Base-by-base conservation (phyloP, 257 asterid genomes). In the Petunia secreta region DNA sequence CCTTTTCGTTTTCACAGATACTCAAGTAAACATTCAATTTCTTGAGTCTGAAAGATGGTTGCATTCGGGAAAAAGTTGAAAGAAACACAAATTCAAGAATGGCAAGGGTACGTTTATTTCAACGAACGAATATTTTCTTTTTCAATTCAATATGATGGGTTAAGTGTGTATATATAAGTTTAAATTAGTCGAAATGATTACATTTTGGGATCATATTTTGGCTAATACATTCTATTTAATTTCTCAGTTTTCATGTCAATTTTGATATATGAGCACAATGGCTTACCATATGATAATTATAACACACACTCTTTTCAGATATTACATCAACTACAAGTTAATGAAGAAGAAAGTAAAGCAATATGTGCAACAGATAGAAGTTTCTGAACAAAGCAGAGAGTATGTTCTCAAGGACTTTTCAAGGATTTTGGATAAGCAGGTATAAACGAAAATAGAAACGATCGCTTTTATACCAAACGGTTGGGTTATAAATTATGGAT, bases 361-460 rank as follows among this genome's bases (percentile, higher is more conserved):
- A 79, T 95, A 95, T 55, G 60, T 89, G 67, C 87, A 85, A 80
- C 99, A 95, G 85, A 92, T 89, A 80, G 89, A 91, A 87, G 82
- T 84, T 79, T 93, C 94, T 68, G 89, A 88, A 75, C 79, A 92
- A 79, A 91, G 89, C 11, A 92, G 91, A 2, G 88, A 94, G 53
- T 84, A 88, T 81, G 97, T 90, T 78, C 98, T 93, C 85, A 95
- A 92, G 87, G 99, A 95, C 87, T 95, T 95, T 86, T 93, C 99
- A 9, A 88, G 90, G 82, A 89, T 93, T 92, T 84, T 95, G 87
- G 99, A 95, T 87, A 84, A 63, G 84, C 99, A 95, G 99, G 99
- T 93, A 64, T 43, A 11, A 54, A 60, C 83, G 4, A 65, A 36
- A 65, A 43, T 38, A 43, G 7, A 6, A 67, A 10, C 39, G 6